A percentile compares a stretch with the other conserved stretches of the same genome.
These are phyloP conservation scores for Prunus dulcis DNA, from an alignment of 306 rosid genomes.

Conservation along the genomic window DNA sequence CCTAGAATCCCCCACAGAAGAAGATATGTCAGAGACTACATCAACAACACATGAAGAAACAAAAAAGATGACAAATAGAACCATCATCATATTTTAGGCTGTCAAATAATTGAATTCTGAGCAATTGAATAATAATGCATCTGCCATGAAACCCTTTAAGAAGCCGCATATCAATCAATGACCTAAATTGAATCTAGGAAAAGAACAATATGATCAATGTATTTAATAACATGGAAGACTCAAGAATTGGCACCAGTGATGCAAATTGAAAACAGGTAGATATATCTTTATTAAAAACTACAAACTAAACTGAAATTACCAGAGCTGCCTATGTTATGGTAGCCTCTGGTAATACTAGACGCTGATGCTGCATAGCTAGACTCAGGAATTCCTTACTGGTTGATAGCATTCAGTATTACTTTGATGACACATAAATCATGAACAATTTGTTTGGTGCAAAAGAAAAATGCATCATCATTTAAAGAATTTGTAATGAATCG, in stretches of 20 bases:
- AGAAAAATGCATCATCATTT: neutral
- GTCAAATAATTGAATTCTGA: constrained; percentile 1
- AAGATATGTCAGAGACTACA: neutral
- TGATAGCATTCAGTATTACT: neutral
- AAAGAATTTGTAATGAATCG: neutral
- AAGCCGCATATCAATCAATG: neutral
- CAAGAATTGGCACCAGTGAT: neutral
- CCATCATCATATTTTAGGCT: neutral
- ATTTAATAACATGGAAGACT: neutral
- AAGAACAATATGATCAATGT: neutral
- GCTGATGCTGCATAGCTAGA: neutral
- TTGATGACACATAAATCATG: neutral
- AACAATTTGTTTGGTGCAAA: neutral
- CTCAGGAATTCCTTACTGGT: neutral
- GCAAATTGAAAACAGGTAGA: neutral
- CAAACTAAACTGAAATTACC: neutral
- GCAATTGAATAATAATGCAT: neutral
- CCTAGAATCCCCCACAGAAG: neutral
- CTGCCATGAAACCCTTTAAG: neutral
- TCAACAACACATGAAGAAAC: constrained; percentile 2
- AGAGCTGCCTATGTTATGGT: too few relatives aligned
- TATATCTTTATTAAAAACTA: neutral
- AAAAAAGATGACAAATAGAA: constrained; percentile 10
- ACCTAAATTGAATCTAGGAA: neutral
- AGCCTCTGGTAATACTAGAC: neutral